phyloP scores from a whole-genome alignment of 2,329 filamentous ascomycete species.

The Truncatella angustata region DNA sequence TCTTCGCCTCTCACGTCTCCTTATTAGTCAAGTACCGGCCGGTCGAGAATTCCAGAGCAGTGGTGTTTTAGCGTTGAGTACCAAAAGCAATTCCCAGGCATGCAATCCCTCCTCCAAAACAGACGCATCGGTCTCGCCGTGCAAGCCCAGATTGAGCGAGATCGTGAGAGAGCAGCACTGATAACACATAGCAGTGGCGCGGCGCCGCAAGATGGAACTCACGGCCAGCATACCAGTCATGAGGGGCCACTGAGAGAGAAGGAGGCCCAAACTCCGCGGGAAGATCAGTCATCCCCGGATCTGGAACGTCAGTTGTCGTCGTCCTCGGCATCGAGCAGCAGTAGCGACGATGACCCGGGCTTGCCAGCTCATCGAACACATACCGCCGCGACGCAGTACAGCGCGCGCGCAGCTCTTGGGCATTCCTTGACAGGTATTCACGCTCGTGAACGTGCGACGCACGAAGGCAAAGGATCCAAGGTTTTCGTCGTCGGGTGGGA shows the following conservation, averaged over 20 bases:
- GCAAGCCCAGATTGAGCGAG: constrained; percentile 21
- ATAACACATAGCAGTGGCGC: constrained; percentile 11
- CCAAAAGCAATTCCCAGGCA: neutral
- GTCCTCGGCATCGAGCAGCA: neutral
- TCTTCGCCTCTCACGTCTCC: too few species aligned
- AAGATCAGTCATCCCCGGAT: too few species aligned
- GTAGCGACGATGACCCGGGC: neutral
- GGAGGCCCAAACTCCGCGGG: neutral
- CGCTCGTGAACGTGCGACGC: constrained; percentile 22
- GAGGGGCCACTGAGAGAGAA: neutral
- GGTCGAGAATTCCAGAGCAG: too few species aligned
- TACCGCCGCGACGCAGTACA: constrained; percentile 17
- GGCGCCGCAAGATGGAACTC: neutral
- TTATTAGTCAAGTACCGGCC: too few species aligned
- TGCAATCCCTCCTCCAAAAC: constrained; percentile 23
- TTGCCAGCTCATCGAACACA: constrained; percentile 11
- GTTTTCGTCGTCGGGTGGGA: constrained; percentile 41
- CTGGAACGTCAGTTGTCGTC: neutral
- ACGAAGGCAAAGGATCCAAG: constrained; percentile 23
- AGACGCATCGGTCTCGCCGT: constrained; percentile 18
- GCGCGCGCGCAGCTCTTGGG: constrained; percentile 20
- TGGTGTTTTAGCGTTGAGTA: neutral
- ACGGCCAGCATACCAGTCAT: neutral
- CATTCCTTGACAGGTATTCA: constrained; percentile 29
- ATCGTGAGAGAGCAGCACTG: constrained; percentile 16